A percentile compares a stretch with the other conserved stretches of the same genome.
Evolutionary conservation across 2,329 filamentous ascomycete species (phyloP).

Genomic region (Tolypocladium guangdongense): DNA sequence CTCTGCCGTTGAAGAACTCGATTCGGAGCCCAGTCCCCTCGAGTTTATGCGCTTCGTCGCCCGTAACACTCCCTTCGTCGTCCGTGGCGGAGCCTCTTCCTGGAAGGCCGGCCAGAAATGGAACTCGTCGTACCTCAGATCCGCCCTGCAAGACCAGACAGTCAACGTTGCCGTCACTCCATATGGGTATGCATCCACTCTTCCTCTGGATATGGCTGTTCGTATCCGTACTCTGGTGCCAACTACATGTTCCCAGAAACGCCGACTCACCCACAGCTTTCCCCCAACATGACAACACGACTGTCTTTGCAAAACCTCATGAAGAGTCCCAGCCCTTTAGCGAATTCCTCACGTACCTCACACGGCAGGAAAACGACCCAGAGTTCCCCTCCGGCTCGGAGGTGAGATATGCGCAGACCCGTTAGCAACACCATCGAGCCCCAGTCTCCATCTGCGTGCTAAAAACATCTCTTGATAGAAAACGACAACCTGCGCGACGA

Average conservation of each 20-base stretch:
- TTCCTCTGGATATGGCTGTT: background rate
- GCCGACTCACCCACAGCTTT: slow-evolving; percentile 24
- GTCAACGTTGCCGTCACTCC: slow-evolving; percentile 77
- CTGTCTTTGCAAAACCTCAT: slow-evolving; percentile 60
- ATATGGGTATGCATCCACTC: slow-evolving; percentile 37
- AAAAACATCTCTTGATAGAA: slow-evolving; percentile 32
- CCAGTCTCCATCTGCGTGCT: background rate
- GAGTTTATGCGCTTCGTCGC: slow-evolving; percentile 73
- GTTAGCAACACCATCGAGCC: slow-evolving; percentile 27
- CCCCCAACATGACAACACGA: slow-evolving; percentile 11
- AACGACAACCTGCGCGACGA: slow-evolving; percentile 74
- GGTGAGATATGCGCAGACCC: slow-evolving; percentile 66
- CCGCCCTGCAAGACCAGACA: slow-evolving; percentile 38
- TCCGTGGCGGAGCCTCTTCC: slow-evolving; percentile 47
- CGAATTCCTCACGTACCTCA: slow-evolving; percentile 51
- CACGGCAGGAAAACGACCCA: slow-evolving; percentile 39
- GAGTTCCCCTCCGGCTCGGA: slow-evolving; percentile 25
- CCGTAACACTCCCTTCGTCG: slow-evolving; percentile 63
- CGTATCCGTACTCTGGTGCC: background rate
- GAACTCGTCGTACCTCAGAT: slow-evolving; percentile 48
- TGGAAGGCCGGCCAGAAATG: slow-evolving; percentile 57
- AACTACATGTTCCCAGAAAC: slow-evolving; percentile 15
- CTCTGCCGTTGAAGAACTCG: slow-evolving; percentile 46
- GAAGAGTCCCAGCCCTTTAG: slow-evolving; percentile 54
- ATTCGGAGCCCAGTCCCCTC: slow-evolving; percentile 57